Conservation (phyloP, 73 alveolate genomes). For the Tetrahymena malaccensis region DNA sequence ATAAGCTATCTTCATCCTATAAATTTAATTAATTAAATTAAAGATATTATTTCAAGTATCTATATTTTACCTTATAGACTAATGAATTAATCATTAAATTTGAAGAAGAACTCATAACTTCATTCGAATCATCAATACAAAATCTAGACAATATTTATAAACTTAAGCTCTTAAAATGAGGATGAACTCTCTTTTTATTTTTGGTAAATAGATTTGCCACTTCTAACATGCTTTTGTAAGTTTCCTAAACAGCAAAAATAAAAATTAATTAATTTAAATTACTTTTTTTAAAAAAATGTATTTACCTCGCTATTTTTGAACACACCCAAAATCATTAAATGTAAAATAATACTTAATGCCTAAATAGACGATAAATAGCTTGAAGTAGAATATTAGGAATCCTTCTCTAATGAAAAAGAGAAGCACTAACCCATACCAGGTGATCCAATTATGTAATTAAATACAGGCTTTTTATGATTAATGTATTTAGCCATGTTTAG, state of each 20-base stretch:
- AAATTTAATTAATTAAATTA: neutral
- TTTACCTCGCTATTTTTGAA: neutral
- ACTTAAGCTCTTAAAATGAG: slow-evolving; percentile 5
- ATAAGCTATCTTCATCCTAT: neutral
- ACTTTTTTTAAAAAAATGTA: neutral
- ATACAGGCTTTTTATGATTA: neutral
- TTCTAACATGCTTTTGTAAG: slow-evolving; percentile 12
- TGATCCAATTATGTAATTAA: neutral
- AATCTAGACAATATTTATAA: neutral
- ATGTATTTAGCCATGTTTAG: neutral
- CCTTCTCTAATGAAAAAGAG: neutral
- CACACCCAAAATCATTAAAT: neutral
- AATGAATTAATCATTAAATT: slow-evolving; percentile 8
- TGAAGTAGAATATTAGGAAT: neutral
- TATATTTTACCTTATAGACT: neutral
- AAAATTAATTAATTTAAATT: neutral
- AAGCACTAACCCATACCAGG: neutral
- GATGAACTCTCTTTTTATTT: slow-evolving; percentile 5
- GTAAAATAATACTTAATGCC: slow-evolving; percentile 10
- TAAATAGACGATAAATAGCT: slow-evolving; percentile 2
- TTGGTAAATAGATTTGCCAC: slow-evolving; percentile 23
- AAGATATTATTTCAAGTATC: neutral
- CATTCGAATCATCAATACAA: slow-evolving; percentile 31
- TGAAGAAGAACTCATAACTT: slow-evolving; percentile 36
- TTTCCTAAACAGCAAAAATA: neutral